These are phyloP conservation scores for Skeletonema menzelii DNA, from an alignment of 108 stramenopile genomes.

Conservation along the genomic window DNA sequence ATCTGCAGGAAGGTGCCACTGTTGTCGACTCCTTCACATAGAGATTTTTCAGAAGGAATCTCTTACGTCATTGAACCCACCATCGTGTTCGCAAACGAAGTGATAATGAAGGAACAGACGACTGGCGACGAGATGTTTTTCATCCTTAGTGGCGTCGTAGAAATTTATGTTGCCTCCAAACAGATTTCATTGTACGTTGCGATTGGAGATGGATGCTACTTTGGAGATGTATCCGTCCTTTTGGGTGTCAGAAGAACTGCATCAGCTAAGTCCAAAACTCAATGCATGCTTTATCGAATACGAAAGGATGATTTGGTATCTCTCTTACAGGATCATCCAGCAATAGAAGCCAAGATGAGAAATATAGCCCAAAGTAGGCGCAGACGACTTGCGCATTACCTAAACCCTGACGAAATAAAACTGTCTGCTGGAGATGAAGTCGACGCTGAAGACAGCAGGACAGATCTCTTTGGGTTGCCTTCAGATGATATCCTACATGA, in stretches of 20 bases:
- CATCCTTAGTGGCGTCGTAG: conserved; percentile 58
- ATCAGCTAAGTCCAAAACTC: conserved; percentile 55
- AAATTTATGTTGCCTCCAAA: conserved; percentile 37
- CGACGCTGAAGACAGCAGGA: conserved; percentile 53
- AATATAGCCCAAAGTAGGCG: conserved; percentile 43
- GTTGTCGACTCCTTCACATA: conserved; percentile 29
- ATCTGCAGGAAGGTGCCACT: conserved; percentile 60
- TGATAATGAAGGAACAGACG: conserved; percentile 54
- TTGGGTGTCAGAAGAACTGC: conserved; percentile 51
- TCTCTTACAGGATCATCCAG: conserved; percentile 51
- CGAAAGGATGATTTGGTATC: conserved; percentile 28
- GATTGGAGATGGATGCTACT: conserved; percentile 67
- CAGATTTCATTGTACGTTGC: conserved; percentile 38
- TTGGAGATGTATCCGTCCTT: conserved; percentile 57
- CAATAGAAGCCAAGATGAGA: conserved; percentile 47
- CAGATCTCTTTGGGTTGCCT: conserved; percentile 14
- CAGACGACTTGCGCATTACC: conserved; percentile 41
- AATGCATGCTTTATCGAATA: conserved; percentile 56
- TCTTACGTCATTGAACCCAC: conserved; percentile 50
- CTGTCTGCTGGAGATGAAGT: conserved; percentile 44
- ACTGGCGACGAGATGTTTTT: conserved; percentile 68
- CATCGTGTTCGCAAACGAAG: conserved; percentile 59
- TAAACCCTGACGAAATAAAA: conserved; percentile 24
- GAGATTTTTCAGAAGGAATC: conserved; percentile 52
- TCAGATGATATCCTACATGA: background rate